Base-by-base conservation (phyloP, 306 rosid genomes). In the Echinosophora koreensis region DNA sequence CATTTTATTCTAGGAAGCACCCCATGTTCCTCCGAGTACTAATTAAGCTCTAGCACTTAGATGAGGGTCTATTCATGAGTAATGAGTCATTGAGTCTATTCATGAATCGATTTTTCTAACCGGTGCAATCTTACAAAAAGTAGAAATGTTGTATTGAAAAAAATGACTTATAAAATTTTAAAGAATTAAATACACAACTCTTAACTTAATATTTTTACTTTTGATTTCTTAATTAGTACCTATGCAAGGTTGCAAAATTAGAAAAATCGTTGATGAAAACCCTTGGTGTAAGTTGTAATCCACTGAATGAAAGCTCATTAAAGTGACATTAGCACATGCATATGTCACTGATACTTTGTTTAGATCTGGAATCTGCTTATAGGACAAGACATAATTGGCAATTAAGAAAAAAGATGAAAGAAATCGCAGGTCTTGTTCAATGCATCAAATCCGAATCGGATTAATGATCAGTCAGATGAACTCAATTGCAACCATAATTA, bases 1-100 rank as follows among this genome's bases (percentile, higher is more conserved):
- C 69, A 61, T 28, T 55, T 85, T 46, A 37, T 77, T 73, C 5
- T 81, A 58, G 81, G 79, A 85, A 78, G 80, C 88, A 85, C 69
- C 35, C 86, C 86, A 82, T 28, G 86, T 82, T 85, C 68, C 32
- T 67, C 41, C 39, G 13, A 38, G 61, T 35, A 13, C 77, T 73
- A 71, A 62, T 28, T 44, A 59, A 32, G 62, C 60, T 66, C 77
- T 42, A 32, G 34, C 60, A 52, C 54, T 14, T 2, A 11, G 5
- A 8, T 47, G 13, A 3, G 35, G 60, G 72, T 84, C 79, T 35
- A 80, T 76, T 80, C 79, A 22, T 46, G n/a, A 54, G 41, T 37
- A 2, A 30, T 30, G 32, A 4, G 5, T 4, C 7, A 2, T 0
- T 30, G 32, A 4, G 5, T 4, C 7, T 37, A 37, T 74, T 79